Percentiles rank a stretch among this genome's conserved stretches.
Evolutionary conservation across 2,329 filamentous ascomycete species (phyloP).

Genomic region (Periconia sp.): DNA sequence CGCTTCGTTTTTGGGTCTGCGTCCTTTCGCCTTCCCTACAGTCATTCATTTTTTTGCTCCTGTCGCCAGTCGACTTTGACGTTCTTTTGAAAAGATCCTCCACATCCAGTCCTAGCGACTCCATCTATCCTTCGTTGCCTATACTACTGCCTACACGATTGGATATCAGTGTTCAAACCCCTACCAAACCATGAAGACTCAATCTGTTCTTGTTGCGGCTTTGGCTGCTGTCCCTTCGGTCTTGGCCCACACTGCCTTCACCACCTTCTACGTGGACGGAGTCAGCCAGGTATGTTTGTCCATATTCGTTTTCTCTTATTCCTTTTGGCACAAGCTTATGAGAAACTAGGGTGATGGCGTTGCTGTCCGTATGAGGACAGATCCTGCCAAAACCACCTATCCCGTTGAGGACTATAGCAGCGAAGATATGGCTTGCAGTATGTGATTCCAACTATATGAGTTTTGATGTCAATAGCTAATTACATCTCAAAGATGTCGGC

Average conservation of each 20-base stretch:
- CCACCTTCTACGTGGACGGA: slow-evolving; percentile 38
- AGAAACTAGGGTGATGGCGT: slow-evolving; percentile 65
- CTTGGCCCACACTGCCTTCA: slow-evolving; percentile 41
- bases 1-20: slow-evolving; percentile 13
- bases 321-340: slow-evolving; percentile 19
- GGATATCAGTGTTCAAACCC: slow-evolving; percentile 2
- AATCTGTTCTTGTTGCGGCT: slow-evolving; percentile 33
- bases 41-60: slow-evolving; percentile 29
- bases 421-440: slow-evolving; percentile 72
- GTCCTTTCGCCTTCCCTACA: slow-evolving; percentile 12
- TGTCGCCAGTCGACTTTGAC: slow-evolving; percentile 42
- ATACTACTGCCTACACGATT: slow-evolving; percentile 13
- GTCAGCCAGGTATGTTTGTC: slow-evolving; percentile 26
- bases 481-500: slow-evolving; percentile 43
- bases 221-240: slow-evolving; percentile 35
- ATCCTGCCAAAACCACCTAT: slow-evolving; percentile 54
- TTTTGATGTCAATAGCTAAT: slow-evolving; percentile 10
- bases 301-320: not conserved
- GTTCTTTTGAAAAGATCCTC: slow-evolving; percentile 27
- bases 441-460: slow-evolving; percentile 21
- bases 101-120: slow-evolving; percentile 36
- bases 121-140: slow-evolving; percentile 27
- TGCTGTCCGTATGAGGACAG: slow-evolving; percentile 67
- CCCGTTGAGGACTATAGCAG: slow-evolving; percentile 62
- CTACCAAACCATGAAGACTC: slow-evolving; percentile 32